Evolutionary conservation across 768 basidiomycete genomes (phyloP).

Genomic region (Boletus sp.): DNA sequence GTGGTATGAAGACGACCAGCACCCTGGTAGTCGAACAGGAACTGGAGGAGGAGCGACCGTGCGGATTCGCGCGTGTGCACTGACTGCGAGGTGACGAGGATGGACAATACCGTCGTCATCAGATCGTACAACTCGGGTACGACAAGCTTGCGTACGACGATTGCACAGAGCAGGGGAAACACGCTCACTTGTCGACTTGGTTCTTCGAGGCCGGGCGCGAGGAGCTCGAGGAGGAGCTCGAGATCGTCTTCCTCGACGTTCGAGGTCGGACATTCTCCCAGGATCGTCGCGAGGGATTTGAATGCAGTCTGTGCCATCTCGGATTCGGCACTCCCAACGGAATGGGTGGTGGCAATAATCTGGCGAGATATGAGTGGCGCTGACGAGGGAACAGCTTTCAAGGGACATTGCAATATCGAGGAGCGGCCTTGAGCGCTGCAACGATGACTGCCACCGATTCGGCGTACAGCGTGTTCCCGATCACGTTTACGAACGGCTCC

Average conservation of each 20-base stretch:
- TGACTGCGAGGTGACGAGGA: slow-evolving; percentile 94
- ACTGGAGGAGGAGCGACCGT: slow-evolving; percentile 85
- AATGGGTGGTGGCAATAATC: slow-evolving; percentile 77
- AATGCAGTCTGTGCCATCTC: slow-evolving; percentile 88
- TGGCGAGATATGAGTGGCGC: slow-evolving; percentile 83
- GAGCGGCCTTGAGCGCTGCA: slow-evolving; percentile 75
- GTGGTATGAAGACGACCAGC: slow-evolving; percentile 84
- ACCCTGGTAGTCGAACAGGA: slow-evolving; percentile 96
- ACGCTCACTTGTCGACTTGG: slow-evolving; percentile 79
- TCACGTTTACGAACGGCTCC: slow-evolving; percentile 79
- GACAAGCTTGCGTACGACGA: slow-evolving; percentile 87
- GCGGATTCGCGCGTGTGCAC: slow-evolving; percentile 89
- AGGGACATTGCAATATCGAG: slow-evolving; percentile 83
- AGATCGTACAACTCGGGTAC: slow-evolving; percentile 96
- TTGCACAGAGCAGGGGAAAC: slow-evolving; percentile 86
- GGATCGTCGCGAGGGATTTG: slow-evolving; percentile 77
- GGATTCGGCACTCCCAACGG: slow-evolving; percentile 83
- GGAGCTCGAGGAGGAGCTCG: slow-evolving; percentile 78
- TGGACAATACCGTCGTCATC: slow-evolving; percentile 89
- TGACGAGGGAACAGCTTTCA: slow-evolving; percentile 70
- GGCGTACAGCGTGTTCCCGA: slow-evolving; percentile 93
- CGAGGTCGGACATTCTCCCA: slow-evolving; percentile 85
- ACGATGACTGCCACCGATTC: slow-evolving; percentile 70
- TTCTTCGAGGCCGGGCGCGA: slow-evolving; percentile 90
- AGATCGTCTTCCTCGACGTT: slow-evolving; percentile 89